Evolutionary conservation across 768 basidiomycete species (phyloP), one percentile per base, ranked within the genome.

Genomic region (Mycena capillaripes): DNA sequence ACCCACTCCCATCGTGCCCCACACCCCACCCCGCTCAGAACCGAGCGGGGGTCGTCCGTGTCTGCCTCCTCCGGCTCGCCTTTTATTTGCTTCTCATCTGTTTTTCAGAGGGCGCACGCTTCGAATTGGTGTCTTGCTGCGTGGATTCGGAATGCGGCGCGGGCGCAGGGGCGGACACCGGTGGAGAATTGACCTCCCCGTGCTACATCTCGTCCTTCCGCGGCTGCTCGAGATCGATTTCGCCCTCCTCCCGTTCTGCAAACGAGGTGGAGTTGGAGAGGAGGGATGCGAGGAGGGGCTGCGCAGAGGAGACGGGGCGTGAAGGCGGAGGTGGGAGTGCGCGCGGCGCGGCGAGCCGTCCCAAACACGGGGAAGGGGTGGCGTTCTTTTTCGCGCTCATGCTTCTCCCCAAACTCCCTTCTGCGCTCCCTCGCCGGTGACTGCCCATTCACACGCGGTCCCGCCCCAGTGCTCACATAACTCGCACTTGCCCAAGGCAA

Each of bases 1-100:
- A 87, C 29, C 90, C 92, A 76, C 91, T 90, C 29, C 93, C 94
- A 71, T 94, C 93, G 73, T 94, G 94, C 2, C 91, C 90, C 73
- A 87, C 89, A n/a, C 93, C 93, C 94, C 93, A 94, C 0, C 89
- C 89, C 91, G 79, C 92, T 93, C n/a, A 87, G 82, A 74, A 93
- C 80, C 12, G 86, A 84, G 57, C 91, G 81, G 10, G 83, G 75
- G 74, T 81, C 80, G 61, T 81, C 80, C 73, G 3, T 79, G 30
- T 73, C 72, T 29, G 38, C 36, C 23, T 2, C 40, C 25, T 12
- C 44, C 21, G 21, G 29, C 4, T 81, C 80, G 50, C 79, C 78
- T 71, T 5, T 79, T 23, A 69, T 71, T 25, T 50, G 82, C 46
- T 67, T 23, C 32, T 65, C 38, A 38, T 4, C 42, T 27, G n/a